Percentiles rank a stretch among this genome's conserved stretches.
Evolutionary conservation across 2,329 filamentous ascomycete genomes (phyloP).

Genomic region (Fusarium praegraminearum): DNA sequence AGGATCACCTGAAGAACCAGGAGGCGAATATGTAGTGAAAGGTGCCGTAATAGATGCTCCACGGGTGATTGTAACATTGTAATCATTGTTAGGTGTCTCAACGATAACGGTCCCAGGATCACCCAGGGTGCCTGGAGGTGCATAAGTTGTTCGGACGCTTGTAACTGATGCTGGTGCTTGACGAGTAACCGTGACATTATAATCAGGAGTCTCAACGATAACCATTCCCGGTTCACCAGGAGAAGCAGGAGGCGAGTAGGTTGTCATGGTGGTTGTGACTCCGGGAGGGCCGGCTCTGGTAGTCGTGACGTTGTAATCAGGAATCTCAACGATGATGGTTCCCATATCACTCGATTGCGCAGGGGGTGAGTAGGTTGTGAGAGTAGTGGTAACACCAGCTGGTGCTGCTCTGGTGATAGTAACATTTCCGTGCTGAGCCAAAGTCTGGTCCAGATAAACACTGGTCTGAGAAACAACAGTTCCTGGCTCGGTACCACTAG

Average conservation of each 20-base stretch:
- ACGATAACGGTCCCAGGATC: conserved; percentile 29
- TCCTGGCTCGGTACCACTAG: conserved; percentile 38
- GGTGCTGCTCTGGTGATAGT: conserved; percentile 29
- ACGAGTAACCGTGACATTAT: conserved; percentile 30
- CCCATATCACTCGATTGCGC: conserved; percentile 27
- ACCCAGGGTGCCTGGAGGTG: conserved; percentile 19
- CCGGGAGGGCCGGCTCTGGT: conserved; percentile 25
- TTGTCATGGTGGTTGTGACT: conserved; percentile 29
- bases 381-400: conserved; percentile 21
- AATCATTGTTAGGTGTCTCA: conserved; percentile 28
- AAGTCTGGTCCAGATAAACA: conserved; percentile 32
- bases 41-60: conserved; percentile 18
- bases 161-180: conserved; percentile 23
- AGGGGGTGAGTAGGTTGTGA: conserved; percentile 31
- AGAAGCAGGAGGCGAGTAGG: conserved; percentile 30
- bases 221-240: conserved; percentile 31
- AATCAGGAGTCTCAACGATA: conserved; percentile 35
- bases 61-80: conserved; percentile 24
- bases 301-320: conserved; percentile 34
- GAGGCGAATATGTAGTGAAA: conserved; percentile 15
- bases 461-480: conserved; percentile 34
- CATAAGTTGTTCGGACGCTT: conserved; percentile 20
- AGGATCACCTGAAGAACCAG: conserved; percentile 22
- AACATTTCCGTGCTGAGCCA: conserved; percentile 33
- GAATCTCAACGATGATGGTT: conserved; percentile 31